These are phyloP conservation scores for Pythium myriotylum DNA, from an alignment of 352 stramenopile genomes.

Conservation along the genomic window DNA sequence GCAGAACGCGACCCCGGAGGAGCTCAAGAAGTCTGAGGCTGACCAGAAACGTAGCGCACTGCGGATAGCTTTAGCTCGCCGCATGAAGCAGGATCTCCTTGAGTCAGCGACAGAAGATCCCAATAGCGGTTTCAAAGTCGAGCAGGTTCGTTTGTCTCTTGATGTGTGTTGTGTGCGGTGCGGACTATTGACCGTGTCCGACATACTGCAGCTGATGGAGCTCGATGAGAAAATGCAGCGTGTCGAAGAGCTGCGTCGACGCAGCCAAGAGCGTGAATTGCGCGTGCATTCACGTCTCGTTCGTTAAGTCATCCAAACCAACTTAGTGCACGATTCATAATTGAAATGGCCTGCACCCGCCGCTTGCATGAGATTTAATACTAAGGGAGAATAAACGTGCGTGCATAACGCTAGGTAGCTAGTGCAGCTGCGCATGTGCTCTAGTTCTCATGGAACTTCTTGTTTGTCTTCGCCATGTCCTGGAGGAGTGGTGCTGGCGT, in stretches of 20 bases:
- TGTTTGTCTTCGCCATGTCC: conserved; percentile 96
- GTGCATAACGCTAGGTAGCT: too few relatives aligned
- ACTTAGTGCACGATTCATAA: too few relatives aligned
- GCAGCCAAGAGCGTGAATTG: conserved; percentile 63
- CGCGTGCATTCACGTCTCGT: conserved; percentile 59
- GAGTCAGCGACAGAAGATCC: conserved; percentile 33
- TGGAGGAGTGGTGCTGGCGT: conserved; percentile 94
- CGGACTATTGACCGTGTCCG: too few relatives aligned
- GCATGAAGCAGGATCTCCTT: conserved; percentile 84
- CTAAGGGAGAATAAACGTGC: too few relatives aligned
- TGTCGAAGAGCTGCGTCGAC: conserved; percentile 68
- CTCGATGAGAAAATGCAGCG: conserved; percentile 80
- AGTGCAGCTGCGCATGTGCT: too few relatives aligned
- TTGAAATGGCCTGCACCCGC: too few relatives aligned
- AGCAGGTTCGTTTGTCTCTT: too few relatives aligned
- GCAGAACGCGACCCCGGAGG: conserved; percentile 52
- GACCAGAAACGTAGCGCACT: conserved; percentile 72
- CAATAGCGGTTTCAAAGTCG: conserved; percentile 45
- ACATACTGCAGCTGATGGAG: conserved; percentile 46
- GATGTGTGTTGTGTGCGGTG: too few relatives aligned
- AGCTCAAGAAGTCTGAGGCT: conserved; percentile 67
- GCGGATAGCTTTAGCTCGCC: conserved; percentile 66
- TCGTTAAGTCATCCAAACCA: too few relatives aligned
- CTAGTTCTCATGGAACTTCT: conserved; percentile 96
- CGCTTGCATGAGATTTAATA: conserved; percentile 1